Percentiles rank a stretch among this genome's conserved stretches.
These are phyloP conservation scores for Nicotiana attenuata DNA, from an alignment of 257 asterid genomes.

Conservation along the genomic window DNA sequence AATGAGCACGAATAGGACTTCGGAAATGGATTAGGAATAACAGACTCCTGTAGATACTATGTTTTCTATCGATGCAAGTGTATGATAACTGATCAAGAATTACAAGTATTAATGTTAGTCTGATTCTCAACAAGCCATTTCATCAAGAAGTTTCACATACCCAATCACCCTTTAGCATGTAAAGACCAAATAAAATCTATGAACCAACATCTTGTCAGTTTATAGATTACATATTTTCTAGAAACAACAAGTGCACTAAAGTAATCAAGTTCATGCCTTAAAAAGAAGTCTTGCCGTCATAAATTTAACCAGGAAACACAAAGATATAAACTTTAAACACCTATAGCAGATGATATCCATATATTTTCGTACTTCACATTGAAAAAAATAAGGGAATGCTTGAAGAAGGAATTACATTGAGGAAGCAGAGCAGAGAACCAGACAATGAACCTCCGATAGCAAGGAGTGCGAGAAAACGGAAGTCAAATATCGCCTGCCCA, in stretches of 20 bases:
- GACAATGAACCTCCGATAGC: conserved; percentile 87
- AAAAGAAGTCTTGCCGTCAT: not conserved
- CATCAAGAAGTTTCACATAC: not conserved
- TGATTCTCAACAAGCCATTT: not conserved
- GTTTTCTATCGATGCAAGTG: not conserved
- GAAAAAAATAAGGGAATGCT: conserved; percentile 3
- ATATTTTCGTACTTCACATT: not conserved
- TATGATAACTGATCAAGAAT: not conserved
- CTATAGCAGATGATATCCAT: not conserved
- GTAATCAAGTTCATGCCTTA: not conserved
- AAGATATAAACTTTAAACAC: not conserved
- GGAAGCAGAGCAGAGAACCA: conserved; percentile 88
- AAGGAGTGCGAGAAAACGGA: conserved; percentile 80
- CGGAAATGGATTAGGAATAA: not conserved
- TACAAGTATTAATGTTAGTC: not conserved
- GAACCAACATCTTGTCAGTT: not conserved
- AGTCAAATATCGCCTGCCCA: conserved; percentile 70
- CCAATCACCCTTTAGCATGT: not conserved
- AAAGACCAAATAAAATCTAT: not conserved
- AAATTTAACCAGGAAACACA: not conserved
- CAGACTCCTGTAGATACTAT: not conserved
- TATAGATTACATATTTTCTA: not conserved
- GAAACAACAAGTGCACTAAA: not conserved
- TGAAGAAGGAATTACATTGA: conserved; percentile 52
- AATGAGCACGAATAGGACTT: not conserved